These are phyloP conservation scores for Phytophthora colocasiae DNA, from an alignment of 352 stramenopile species.

Conservation along the genomic window DNA sequence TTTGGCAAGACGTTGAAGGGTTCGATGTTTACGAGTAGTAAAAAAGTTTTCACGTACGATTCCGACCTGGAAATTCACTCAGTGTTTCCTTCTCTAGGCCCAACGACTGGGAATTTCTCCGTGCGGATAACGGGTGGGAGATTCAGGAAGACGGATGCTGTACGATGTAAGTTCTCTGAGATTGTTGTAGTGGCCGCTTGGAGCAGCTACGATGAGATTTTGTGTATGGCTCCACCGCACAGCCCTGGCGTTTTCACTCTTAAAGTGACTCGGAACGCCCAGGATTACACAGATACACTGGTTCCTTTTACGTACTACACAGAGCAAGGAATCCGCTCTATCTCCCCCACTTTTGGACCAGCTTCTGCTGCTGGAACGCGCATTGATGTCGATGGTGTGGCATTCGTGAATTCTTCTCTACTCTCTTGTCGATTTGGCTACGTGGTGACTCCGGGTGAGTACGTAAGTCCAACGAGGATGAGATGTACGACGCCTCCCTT, in stretches of 20 bases:
- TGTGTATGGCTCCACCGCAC: slow-evolving; percentile 79
- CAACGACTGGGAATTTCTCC: slow-evolving; percentile 87
- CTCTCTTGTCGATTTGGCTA: slow-evolving; percentile 91
- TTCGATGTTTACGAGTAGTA: slow-evolving; percentile 51
- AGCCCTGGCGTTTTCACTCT: slow-evolving; percentile 76
- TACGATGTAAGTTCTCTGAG: slow-evolving; percentile 90
- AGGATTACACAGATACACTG: slow-evolving; percentile 87
- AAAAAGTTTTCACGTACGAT: slow-evolving; percentile 86
- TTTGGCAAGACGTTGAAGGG: slow-evolving; percentile 5
- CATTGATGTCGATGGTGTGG: slow-evolving; percentile 84
- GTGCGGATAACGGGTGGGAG: slow-evolving; percentile 84
- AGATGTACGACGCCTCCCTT: slow-evolving; percentile 84
- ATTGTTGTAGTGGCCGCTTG: slow-evolving; percentile 72
- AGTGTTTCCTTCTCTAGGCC: slow-evolving; percentile 82
- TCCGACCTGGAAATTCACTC: slow-evolving; percentile 58
- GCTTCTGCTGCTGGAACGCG: slow-evolving; percentile 78
- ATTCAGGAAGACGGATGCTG: slow-evolving; percentile 73
- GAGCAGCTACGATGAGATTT: slow-evolving; percentile 71
- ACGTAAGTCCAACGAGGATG: slow-evolving; percentile 82
- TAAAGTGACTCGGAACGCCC: slow-evolving; percentile 91
- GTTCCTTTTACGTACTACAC: slow-evolving; percentile 88
- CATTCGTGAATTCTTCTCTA: slow-evolving; percentile 90
- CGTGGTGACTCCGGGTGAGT: slow-evolving; percentile 82
- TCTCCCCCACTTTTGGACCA: slow-evolving; percentile 92
- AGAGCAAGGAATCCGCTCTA: slow-evolving; percentile 70